Evolutionary conservation across 345 rosid species (phyloP), one percentile per base, ranked within the genome.

Genomic region (Camelina hispida): DNA sequence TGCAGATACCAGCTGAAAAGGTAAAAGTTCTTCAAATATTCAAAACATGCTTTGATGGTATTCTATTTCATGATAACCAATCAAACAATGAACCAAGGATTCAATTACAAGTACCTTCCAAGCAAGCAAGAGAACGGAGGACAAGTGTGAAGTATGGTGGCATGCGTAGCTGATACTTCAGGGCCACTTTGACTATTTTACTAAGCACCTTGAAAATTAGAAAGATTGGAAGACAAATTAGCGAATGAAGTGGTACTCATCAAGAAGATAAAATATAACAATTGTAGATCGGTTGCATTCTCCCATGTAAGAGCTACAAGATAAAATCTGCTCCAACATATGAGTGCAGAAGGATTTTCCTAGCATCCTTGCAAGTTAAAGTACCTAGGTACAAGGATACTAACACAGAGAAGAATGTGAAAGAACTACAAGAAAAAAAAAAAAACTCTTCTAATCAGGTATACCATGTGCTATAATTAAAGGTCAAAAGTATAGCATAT

Each of bases 121-220:
- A 80, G 78, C 97, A 94, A 62, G 97, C 96, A 62, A 94, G 97
- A 55, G 98, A 94, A 34, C 98, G 94, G 54, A 94, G 84, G 79
- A 91, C 87, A 78, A 94, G 93, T 11, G 98, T 94, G 79, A 85
- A 94, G 81, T 89, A 94, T 66, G 97, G 97, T 5, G 97, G 98
- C 98, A 94, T 94, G 74, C 91, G 91, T 72, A 89, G 88, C 72
- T 91, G 94, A 84, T 88, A 87, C 72, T 91, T 94, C 83, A 94
- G 75, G 56, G 98, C 98, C 79, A 94, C 62, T 57, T 91, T 84
- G 90, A 93, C 74, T 76, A 91, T 87, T 83, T 88, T 91, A 70
- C 91, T 83, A 58, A 94, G 85, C 80, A 94, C 97, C 98, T 93
- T 73, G 68, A 68, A 78, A 25, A 44, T 60, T 54, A 61, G 23